Evolutionary conservation across 1,139 yeast species (phyloP).

Genomic region (Saccharomyces hybrid): DNA sequence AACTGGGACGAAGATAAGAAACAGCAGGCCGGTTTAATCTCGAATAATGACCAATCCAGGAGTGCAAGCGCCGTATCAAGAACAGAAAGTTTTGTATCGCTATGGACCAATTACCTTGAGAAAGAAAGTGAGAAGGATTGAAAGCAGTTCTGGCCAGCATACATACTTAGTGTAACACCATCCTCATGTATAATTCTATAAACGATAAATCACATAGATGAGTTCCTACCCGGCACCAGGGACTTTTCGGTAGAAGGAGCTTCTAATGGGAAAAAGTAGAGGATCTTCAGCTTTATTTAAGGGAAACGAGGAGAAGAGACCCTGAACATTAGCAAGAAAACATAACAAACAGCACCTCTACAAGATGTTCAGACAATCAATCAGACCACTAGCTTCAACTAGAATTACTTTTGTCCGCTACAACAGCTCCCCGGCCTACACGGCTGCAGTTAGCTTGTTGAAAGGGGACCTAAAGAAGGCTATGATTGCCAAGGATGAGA

Average conservation of each 20-base stretch:
- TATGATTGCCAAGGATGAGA: conserved; percentile 41
- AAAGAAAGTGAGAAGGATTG: conserved; percentile 48
- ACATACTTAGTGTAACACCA: not conserved
- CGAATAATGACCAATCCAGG: conserved; percentile 27
- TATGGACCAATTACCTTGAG: conserved; percentile 87
- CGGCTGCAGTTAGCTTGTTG: conserved; percentile 32
- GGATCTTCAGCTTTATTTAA: not conserved
- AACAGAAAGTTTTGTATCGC: conserved; percentile 66
- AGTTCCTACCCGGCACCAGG: not conserved
- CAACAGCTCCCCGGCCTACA: conserved; percentile 34
- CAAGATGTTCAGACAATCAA: not conserved
- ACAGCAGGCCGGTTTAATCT: conserved; percentile 72
- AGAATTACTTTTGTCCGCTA: conserved; percentile 21
- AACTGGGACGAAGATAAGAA: conserved; percentile 85
- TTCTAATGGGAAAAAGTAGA: not conserved
- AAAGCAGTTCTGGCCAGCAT: not conserved
- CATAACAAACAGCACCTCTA: not conserved
- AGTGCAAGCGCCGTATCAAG: conserved; percentile 32
- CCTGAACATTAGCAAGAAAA: not conserved
- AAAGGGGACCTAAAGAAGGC: conserved; percentile 45
- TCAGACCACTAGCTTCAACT: not conserved
- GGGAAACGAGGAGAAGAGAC: too few species aligned
- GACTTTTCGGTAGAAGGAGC: not conserved
- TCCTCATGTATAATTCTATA: not conserved
- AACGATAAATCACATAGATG: not conserved